A percentile compares a stretch with the other conserved stretches of the same genome.
Evolutionary conservation across 345 rosid genomes (phyloP).

Genomic region (Triadica sebifera): DNA sequence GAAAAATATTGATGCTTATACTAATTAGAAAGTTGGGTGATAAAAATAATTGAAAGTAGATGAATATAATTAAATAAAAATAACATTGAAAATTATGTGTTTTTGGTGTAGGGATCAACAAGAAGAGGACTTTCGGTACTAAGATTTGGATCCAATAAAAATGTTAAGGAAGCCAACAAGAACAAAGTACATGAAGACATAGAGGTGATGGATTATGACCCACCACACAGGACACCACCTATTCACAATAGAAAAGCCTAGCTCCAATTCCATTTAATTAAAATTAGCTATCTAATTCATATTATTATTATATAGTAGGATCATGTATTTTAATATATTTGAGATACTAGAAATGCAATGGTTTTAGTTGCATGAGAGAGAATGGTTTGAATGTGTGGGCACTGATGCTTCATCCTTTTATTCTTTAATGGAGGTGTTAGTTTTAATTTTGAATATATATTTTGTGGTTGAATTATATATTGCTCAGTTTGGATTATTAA

Average conservation of each 20-base stretch:
- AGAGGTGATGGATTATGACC: constrained; percentile 28
- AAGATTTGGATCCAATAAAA: background rate
- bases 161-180: background rate
- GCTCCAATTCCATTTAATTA: background rate
- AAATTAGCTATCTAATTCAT: too few species aligned
- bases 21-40: background rate
- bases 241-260: constrained; percentile 29
- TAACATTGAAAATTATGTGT: background rate
- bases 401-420: too few species aligned
- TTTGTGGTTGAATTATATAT: too few species aligned
- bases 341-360: too few species aligned
- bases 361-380: too few species aligned
- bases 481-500: too few species aligned
- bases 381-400: too few species aligned
- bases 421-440: too few species aligned
- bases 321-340: too few species aligned
- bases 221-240: constrained; percentile 31
- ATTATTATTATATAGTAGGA: too few species aligned
- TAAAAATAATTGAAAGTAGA: background rate
- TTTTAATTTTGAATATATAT: too few species aligned
- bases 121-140: constrained; percentile 16
- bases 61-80: background rate
- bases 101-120: constrained; percentile 18
- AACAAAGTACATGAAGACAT: constrained; percentile 6
- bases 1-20: background rate